phyloP scores from a whole-genome alignment of 768 basidiomycete species.

The Sarcodon sp. region DNA sequence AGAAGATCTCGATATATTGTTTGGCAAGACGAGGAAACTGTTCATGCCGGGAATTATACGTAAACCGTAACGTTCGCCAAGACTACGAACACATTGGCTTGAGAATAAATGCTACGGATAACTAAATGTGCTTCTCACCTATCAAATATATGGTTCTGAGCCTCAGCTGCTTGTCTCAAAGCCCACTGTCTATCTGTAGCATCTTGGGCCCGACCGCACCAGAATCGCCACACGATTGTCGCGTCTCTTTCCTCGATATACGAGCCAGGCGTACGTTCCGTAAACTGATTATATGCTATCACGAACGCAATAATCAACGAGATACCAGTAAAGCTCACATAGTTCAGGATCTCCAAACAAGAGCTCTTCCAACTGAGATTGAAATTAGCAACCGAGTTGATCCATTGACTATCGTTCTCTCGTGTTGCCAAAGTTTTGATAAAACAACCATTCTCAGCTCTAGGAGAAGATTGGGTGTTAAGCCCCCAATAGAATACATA shows the following conservation, averaged over 20 bases:
- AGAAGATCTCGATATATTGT: constrained; percentile 73
- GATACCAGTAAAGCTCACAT: constrained; percentile 34
- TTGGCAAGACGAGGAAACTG: constrained; percentile 73
- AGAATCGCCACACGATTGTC: constrained; percentile 79
- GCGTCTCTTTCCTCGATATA: constrained; percentile 78
- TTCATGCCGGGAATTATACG: constrained; percentile 75
- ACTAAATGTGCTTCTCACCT: constrained; percentile 21
- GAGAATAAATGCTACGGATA: not conserved
- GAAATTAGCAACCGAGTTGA: constrained; percentile 68
- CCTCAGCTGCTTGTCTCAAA: constrained; percentile 75
- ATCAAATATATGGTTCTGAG: constrained; percentile 88
- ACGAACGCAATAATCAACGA: not conserved
- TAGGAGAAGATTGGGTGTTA: constrained; percentile 10
- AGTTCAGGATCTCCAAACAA: constrained; percentile 74
- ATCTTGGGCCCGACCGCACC: constrained; percentile 35
- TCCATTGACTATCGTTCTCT: constrained; percentile 37
- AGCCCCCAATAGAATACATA: not conserved
- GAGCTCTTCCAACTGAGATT: constrained; percentile 73
- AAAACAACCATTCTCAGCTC: constrained; percentile 84
- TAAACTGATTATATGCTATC: constrained; percentile 39
- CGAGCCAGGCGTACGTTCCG: constrained; percentile 78
- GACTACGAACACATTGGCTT: constrained; percentile 22
- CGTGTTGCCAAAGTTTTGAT: constrained; percentile 39
- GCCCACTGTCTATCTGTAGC: constrained; percentile 66
- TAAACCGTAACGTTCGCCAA: constrained; percentile 73